Base-by-base conservation (phyloP, 257 asterid genomes). In the Thymus quinquecostatus region DNA sequence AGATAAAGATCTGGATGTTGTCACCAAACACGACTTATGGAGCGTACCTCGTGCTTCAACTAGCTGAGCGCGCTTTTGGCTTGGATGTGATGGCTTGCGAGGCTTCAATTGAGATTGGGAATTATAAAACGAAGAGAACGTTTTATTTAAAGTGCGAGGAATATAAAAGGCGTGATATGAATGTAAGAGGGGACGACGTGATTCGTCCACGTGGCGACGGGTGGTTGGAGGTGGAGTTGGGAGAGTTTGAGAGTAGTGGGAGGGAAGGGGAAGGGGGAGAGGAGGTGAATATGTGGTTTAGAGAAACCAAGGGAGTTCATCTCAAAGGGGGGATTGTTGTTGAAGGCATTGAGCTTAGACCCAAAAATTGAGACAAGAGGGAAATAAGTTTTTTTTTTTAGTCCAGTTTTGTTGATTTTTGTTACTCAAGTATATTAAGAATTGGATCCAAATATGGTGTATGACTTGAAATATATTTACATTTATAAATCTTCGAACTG, bases 341-440 rank as follows among this genome's bases (percentile, higher is more conserved):
- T 73, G 96, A 91, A 63, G 96, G 97, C 34, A 83, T 91, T 76
- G 97, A 91, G 79, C 68, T 91, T 44, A 84, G 96, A 75, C 97
- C 97, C 2, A 86, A 84, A 77, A 36, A 40, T 13, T 63, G 43
- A 41, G 8, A 51, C 2, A 21, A 21, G n/a, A 21, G 21, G 0
- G 21, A 21, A 21, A 21, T 21, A 21, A 21, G 21, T 21, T 21
- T 0, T 6, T 2, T 38, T 38, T 3, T 38, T 3, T 0, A 38
- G 0, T 38, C 6, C 21, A 21, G 0, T 21, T 21, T 21, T 21
- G 21, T 21, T 21, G 21, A 21, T 21, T 21, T 21, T 21, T 21
- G 21, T 21, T 21, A 21, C 21, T 21, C 21, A 0, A 0, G 21
- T 21, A 21, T 21, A 21, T 21, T 21, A 21, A 21, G 21, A 21